These are phyloP conservation scores for Globisporangium perplexum DNA, from an alignment of 352 stramenopile genomes.

Conservation along the genomic window DNA sequence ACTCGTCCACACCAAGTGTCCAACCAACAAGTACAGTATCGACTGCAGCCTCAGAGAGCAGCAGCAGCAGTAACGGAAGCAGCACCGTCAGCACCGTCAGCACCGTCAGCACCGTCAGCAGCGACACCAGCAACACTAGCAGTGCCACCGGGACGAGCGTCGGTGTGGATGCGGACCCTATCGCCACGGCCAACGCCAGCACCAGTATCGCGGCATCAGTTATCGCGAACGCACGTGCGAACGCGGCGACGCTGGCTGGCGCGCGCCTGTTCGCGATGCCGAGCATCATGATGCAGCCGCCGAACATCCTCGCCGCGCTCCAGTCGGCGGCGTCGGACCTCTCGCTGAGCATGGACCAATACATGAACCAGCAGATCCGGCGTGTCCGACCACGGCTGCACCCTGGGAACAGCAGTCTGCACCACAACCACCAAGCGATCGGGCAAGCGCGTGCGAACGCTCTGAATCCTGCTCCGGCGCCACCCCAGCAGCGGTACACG, in stretches of 20 bases:
- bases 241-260: constrained; percentile 4
- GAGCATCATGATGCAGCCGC: constrained; percentile 27
- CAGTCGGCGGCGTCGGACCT: constrained; percentile 55
- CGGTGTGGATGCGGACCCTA: background rate
- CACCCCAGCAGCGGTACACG: constrained; percentile 64
- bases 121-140: background rate
- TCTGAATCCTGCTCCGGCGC: constrained; percentile 12
- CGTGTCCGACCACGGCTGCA: constrained; percentile 64
- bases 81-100: background rate
- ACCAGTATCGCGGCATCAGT: constrained; percentile 6
- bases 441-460: constrained; percentile 18
- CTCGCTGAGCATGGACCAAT: constrained; percentile 70
- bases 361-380: constrained; percentile 80
- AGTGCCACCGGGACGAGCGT: background rate
- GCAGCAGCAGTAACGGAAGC: constrained; percentile 1
- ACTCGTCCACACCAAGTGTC: constrained; percentile 39
- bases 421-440: constrained; percentile 19
- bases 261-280: constrained; percentile 13
- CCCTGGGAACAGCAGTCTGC: constrained; percentile 14
- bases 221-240: constrained; percentile 6
- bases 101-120: background rate
- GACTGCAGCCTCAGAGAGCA: background rate
- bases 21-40: background rate
- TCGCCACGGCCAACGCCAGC: background rate
- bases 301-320: constrained; percentile 56